A percentile compares a stretch with the other conserved stretches of the same genome.
These are phyloP conservation scores for Telopea speciosissima DNA, from an alignment of 177 flowering plant species.

Conservation along the genomic window DNA sequence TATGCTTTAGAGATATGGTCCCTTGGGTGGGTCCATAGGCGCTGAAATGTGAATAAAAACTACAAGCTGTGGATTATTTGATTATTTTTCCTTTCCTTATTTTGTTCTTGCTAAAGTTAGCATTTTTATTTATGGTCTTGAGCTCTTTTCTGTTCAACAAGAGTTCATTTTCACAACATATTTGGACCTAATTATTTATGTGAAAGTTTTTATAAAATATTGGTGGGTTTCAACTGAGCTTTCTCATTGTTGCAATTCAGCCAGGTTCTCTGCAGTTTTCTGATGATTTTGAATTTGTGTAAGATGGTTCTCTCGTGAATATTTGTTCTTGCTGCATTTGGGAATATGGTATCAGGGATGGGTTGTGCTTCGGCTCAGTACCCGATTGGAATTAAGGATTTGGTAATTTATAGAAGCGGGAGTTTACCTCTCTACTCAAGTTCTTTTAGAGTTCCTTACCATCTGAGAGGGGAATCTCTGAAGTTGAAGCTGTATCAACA, in stretches of 20 bases:
- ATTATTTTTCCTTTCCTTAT: not conserved
- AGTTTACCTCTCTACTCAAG: constrained; percentile 9
- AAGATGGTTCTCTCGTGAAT: not conserved
- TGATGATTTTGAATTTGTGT: not conserved
- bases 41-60: too few relatives aligned
- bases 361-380: constrained; percentile 16
- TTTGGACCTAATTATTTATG: not conserved
- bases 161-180: not conserved
- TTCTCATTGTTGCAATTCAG: not conserved
- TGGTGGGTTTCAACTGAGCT: not conserved
- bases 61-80: not conserved
- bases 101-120: not conserved
- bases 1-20: too few relatives aligned
- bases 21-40: too few relatives aligned
- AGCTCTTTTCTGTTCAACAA: not conserved
- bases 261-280: not conserved
- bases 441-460: constrained; percentile 10
- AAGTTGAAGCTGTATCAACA: constrained; percentile 10
- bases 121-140: not conserved
- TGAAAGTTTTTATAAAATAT: not conserved
- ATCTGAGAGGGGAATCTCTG: constrained; percentile 9
- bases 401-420: constrained; percentile 2
- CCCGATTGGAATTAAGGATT: constrained; percentile 16
- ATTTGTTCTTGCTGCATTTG: not conserved
- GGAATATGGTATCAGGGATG: constrained; percentile 22